Percentiles rank a stretch among this genome's conserved stretches.
These are phyloP conservation scores for Pezicula rhizophila DNA, from an alignment of 2,329 filamentous ascomycete species.

Conservation along the genomic window DNA sequence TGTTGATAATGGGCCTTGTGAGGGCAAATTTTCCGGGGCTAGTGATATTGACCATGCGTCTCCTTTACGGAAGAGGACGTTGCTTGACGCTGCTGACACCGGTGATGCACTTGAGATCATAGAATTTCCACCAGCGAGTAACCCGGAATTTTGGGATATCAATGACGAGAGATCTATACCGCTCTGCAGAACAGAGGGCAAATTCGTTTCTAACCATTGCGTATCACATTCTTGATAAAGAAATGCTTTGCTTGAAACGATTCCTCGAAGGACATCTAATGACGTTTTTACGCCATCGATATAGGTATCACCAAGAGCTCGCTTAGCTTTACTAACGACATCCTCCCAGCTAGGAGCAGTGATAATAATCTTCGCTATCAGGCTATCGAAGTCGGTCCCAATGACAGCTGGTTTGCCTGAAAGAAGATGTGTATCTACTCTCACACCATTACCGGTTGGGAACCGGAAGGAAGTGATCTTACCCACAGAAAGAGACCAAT, in stretches of 20 bases:
- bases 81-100: constrained; percentile 26
- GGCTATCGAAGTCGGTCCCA: constrained; percentile 40
- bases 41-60: constrained; percentile 52
- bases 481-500: constrained; percentile 54
- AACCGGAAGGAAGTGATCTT: constrained; percentile 49
- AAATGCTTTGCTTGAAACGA: constrained; percentile 46
- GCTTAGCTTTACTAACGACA: constrained; percentile 45
- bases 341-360: constrained; percentile 43
- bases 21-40: constrained; percentile 24
- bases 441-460: constrained; percentile 48
- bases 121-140: constrained; percentile 11
- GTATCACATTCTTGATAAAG: constrained; percentile 42
- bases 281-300: constrained; percentile 56
- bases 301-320: constrained; percentile 47
- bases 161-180: constrained; percentile 25
- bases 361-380: constrained; percentile 41
- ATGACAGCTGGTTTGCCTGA: constrained; percentile 33
- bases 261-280: constrained; percentile 45
- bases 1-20: constrained; percentile 16
- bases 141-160: constrained; percentile 27
- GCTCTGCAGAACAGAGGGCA: constrained; percentile 30
- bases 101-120: constrained; percentile 10
- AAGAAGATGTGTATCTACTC: constrained; percentile 36
- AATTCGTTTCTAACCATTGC: constrained; percentile 48
- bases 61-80: constrained; percentile 47